phyloP scores from a whole-genome alignment of 2,329 filamentous ascomycete species.

The Arachnopeziza araneosa region DNA sequence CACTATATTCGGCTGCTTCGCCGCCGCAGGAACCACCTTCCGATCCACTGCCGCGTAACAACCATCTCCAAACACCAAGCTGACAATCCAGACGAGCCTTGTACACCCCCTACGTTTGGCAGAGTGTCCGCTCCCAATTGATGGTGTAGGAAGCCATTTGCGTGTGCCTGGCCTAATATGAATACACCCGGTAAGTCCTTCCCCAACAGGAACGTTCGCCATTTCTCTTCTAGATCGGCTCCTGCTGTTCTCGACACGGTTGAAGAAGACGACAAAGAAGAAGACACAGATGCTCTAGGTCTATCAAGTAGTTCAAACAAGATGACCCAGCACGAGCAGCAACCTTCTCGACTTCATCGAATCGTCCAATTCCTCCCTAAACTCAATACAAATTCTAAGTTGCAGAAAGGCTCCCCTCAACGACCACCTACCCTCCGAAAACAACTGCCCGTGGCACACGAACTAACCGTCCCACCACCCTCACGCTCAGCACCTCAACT shows the following conservation, averaged over 20 bases:
- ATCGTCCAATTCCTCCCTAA: slow-evolving; percentile 13
- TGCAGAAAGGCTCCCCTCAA: slow-evolving; percentile 7
- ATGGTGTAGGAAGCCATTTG: not conserved
- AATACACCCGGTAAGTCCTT: not conserved
- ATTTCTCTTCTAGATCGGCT: not conserved
- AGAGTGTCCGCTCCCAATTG: not conserved
- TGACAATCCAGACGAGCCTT: not conserved
- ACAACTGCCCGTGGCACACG: not conserved
- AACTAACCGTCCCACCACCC: not conserved
- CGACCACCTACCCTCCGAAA: not conserved
- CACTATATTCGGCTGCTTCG: not conserved
- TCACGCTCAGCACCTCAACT: not conserved
- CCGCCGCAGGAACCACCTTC: not conserved
- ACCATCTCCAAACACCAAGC: not conserved
- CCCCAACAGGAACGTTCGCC: not conserved
- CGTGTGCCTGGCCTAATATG: not conserved
- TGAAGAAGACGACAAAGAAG: not conserved
- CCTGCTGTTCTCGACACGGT: not conserved
- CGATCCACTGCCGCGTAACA: not conserved
- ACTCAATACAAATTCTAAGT: slow-evolving; percentile 14
- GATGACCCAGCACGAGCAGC: not conserved
- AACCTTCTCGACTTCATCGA: slow-evolving; percentile 9
- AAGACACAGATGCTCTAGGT: not conserved
- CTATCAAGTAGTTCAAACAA: not conserved
- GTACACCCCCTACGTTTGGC: not conserved